Conservation (phyloP, 768 basidiomycete genomes). For the Hericium erinaceus region DNA sequence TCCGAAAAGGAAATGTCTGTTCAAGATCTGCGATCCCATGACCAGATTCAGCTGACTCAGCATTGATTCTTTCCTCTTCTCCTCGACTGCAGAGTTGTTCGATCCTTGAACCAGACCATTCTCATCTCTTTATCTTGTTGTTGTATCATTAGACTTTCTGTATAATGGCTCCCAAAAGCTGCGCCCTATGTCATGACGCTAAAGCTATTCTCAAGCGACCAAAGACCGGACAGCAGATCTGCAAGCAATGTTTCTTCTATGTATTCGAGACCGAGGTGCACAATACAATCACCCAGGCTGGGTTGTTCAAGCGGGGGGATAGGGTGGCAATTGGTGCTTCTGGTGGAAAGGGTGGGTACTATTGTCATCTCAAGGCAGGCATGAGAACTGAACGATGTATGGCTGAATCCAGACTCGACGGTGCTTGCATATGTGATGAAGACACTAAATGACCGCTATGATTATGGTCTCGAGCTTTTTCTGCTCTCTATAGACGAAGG, state of each 20-base stretch:
- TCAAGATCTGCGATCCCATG: neutral
- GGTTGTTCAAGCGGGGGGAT: conserved; percentile 83
- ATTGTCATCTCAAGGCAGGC: neutral
- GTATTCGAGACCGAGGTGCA: conserved; percentile 99
- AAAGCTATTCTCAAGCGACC: conserved; percentile 89
- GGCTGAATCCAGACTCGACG: conserved; percentile 67
- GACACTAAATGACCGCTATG: conserved; percentile 85
- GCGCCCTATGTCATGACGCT: conserved; percentile 64
- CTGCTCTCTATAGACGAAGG: conserved; percentile 97
- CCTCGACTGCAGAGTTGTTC: neutral
- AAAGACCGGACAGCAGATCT: conserved; percentile 96
- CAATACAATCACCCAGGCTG: conserved; percentile 80
- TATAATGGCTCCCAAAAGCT: conserved; percentile 71
- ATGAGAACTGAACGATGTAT: neutral
- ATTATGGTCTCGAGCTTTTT: conserved; percentile 86
- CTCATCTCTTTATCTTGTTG: neutral
- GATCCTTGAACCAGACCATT: neutral
- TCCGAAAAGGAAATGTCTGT: neutral
- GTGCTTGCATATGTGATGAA: conserved; percentile 98
- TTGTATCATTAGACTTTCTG: conserved; percentile 7
- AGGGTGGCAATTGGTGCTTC: conserved; percentile 96
- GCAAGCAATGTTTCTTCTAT: conserved; percentile 91
- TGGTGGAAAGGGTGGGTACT: conserved; percentile 81
- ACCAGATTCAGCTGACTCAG: neutral
- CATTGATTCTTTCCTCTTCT: neutral